Percentiles rank a stretch among this genome's conserved stretches.
Conservation (phyloP, 2,329 filamentous ascomycete genomes). For the Penicillium sp. region DNA sequence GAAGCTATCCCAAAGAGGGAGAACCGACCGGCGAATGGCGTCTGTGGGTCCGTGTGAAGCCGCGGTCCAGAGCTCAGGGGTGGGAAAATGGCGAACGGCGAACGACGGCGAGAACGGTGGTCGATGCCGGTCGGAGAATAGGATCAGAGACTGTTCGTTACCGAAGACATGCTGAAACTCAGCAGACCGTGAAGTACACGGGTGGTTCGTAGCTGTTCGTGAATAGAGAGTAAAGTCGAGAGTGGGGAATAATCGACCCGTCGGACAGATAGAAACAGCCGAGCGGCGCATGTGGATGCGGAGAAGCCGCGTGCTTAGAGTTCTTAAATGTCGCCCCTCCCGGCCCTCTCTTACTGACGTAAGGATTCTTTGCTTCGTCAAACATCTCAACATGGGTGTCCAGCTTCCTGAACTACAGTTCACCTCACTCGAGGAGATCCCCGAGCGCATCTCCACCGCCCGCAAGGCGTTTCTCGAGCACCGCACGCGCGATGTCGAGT, state of each 20-base stretch:
- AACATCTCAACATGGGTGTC: constrained; percentile 31
- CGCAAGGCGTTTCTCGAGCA: constrained; percentile 72
- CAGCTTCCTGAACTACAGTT: constrained; percentile 51
- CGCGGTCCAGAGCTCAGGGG: constrained; percentile 8
- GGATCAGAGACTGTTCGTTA: neutral
- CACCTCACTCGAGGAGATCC: constrained; percentile 67
- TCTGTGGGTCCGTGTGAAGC: constrained; percentile 17
- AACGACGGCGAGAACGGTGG: neutral
- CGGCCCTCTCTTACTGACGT: neutral
- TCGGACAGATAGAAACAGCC: constrained; percentile 4
- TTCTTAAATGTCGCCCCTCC: constrained; percentile 3
- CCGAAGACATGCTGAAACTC: neutral
- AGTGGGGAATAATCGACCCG: neutral
- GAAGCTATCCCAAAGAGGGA: neutral
- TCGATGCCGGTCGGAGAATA: neutral
- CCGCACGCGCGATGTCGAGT: constrained; percentile 79
- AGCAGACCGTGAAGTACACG: no score
- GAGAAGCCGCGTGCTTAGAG: neutral
- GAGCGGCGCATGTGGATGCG: constrained; percentile 17
- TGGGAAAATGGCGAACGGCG: neutral
- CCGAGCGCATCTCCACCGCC: constrained; percentile 58
- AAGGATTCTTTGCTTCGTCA: constrained; percentile 2
- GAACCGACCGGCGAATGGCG: neutral
- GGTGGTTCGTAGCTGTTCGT: neutral
- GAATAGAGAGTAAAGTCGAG: neutral